Conservation (phyloP, 139 green algal genomes). For the Picochlorum sp. region DNA sequence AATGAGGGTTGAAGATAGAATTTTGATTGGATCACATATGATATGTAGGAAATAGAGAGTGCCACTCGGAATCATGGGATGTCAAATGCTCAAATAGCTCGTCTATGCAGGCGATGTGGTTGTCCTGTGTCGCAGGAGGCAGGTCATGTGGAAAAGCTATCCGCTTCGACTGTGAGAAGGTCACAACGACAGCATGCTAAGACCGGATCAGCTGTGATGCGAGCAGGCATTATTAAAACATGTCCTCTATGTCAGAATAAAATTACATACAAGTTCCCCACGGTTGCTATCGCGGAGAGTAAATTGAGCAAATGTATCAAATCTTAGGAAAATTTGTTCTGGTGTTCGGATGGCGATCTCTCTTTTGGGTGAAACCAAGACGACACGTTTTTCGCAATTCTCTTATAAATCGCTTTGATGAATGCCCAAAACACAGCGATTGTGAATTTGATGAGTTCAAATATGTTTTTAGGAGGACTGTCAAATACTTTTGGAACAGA, state of each 20-base stretch:
- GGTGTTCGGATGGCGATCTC: too few relatives aligned
- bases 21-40: neutral
- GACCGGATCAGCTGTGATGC: neutral
- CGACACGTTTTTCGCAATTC: neutral
- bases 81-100: neutral
- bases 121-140: neutral
- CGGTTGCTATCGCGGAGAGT: neutral
- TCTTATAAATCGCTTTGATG: neutral
- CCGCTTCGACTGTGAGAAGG: neutral
- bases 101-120: slow-evolving; percentile 6
- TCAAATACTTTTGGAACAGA: slow-evolving; percentile 10
- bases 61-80: neutral
- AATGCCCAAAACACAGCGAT: slow-evolving; percentile 6
- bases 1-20: neutral
- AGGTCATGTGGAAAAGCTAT: neutral
- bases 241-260: neutral
- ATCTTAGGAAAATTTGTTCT: too few relatives aligned
- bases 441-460: slow-evolving; percentile 21
- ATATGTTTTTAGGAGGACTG: slow-evolving; percentile 14
- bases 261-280: neutral
- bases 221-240: neutral
- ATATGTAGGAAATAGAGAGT: neutral
- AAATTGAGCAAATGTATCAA: too few relatives aligned
- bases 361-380: neutral
- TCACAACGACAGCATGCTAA: neutral